phyloP scores from a whole-genome alignment of 805 yeast species.

The Sugiyamaella lignohabitans region DNA sequence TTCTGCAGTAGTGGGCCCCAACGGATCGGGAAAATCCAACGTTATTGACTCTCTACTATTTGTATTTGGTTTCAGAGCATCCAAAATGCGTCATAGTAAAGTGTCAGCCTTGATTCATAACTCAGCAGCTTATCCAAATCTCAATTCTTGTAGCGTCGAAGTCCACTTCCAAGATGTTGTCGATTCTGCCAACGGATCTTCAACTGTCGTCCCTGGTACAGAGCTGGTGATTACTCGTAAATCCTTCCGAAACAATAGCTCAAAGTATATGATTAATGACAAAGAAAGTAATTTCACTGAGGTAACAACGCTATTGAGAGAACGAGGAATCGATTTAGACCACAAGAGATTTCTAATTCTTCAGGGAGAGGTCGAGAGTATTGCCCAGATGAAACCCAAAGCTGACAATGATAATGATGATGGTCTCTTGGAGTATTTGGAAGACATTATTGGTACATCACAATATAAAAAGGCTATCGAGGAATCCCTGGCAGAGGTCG shows the following conservation, averaged over 20 bases:
- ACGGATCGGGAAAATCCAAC: constrained; percentile 96
- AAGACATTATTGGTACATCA: constrained; percentile 94
- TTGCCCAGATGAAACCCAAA: constrained; percentile 97
- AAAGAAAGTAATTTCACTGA: constrained; percentile 65
- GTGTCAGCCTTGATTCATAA: constrained; percentile 89
- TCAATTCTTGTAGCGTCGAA: constrained; percentile 81
- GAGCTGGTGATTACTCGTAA: constrained; percentile 68
- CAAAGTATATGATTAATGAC: constrained; percentile 71
- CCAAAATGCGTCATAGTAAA: constrained; percentile 93
- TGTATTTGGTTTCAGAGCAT: constrained; percentile 95
- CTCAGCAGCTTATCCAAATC: constrained; percentile 62
- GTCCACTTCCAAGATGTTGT: constrained; percentile 75
- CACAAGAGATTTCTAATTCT: constrained; percentile 90
- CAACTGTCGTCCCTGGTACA: constrained; percentile 46
- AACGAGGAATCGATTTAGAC: constrained; percentile 85
- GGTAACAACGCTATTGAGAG: constrained; percentile 67
- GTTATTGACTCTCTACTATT: constrained; percentile 94
- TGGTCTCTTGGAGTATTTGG: constrained; percentile 88
- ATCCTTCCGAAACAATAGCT: constrained; percentile 69
- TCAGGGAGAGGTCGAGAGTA: constrained; percentile 97
- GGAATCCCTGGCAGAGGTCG: constrained; percentile 51
- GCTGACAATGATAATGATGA: constrained; percentile 91
- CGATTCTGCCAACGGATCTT: constrained; percentile 45
- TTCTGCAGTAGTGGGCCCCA: constrained; percentile 97
- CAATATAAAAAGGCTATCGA: constrained; percentile 74